Evolutionary conservation across 78 protist species (phyloP).

Genomic region (Dictyostelium citrinum): DNA sequence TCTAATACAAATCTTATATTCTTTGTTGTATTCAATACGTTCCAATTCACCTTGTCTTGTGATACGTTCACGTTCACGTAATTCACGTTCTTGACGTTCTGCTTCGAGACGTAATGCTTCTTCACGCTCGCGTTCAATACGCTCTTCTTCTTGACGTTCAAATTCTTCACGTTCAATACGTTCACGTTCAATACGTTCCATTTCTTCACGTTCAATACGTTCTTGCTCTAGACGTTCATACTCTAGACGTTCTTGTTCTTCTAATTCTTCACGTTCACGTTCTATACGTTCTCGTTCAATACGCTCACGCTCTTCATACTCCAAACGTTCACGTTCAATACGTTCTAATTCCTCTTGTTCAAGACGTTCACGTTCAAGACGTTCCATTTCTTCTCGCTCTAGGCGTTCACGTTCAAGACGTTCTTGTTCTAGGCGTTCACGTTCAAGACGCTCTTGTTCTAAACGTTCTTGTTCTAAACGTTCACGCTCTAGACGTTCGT

Average conservation of each 20-base stretch:
- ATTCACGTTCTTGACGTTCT: conserved; percentile 14
- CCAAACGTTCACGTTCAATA: neutral
- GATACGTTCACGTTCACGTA: neutral
- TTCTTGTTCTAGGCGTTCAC: conserved; percentile 16
- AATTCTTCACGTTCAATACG: conserved; percentile 31
- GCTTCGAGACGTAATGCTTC: conserved; percentile 13
- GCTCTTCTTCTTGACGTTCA: conserved; percentile 9
- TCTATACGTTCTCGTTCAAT: conserved; percentile 39
- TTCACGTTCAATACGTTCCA: conserved; percentile 22
- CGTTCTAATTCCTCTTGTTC: conserved; percentile 19
- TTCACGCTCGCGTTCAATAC: conserved; percentile 12
- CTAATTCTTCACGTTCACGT: neutral
- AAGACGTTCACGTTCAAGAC: conserved; percentile 16
- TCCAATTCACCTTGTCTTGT: neutral
- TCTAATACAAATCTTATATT: conserved; percentile 31
- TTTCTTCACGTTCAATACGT: conserved; percentile 10
- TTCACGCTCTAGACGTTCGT: conserved; percentile 12
- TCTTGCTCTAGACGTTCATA: conserved; percentile 56
- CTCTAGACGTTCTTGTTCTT: conserved; percentile 23
- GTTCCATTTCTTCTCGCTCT: conserved; percentile 28
- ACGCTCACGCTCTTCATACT: conserved; percentile 19
- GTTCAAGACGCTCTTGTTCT: conserved; percentile 19
- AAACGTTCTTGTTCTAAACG: conserved; percentile 21
- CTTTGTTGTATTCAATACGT: conserved; percentile 20
- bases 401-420: conserved; percentile 9